Evolutionary conservation across 257 asterid genomes (phyloP).

Genomic region (Rubia yunnanensis): DNA sequence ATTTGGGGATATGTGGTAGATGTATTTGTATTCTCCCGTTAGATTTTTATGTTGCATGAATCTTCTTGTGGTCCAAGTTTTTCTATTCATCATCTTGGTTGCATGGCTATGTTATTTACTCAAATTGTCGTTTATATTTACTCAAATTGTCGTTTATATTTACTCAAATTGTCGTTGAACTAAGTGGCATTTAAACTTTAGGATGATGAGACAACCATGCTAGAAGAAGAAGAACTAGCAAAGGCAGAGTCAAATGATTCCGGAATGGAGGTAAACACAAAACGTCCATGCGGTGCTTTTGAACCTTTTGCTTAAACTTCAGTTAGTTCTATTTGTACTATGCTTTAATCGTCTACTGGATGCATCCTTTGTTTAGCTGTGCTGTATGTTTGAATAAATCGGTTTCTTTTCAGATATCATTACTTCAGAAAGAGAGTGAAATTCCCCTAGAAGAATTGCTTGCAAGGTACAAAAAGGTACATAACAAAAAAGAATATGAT

Average conservation of each 20-base stretch:
- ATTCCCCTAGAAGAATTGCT: conserved; percentile 79
- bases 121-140: background rate
- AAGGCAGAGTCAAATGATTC: conserved; percentile 47
- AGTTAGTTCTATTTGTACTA: background rate
- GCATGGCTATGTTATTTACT: background rate
- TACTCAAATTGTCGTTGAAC: background rate
- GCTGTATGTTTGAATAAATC: conserved; percentile 2
- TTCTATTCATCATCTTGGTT: background rate
- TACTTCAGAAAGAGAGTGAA: conserved; percentile 88
- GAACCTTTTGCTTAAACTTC: background rate
- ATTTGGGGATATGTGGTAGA: background rate
- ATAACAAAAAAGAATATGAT: conserved; percentile 13
- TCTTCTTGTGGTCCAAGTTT: background rate
- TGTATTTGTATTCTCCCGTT: background rate
- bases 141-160: background rate
- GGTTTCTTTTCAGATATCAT: conserved; percentile 53
- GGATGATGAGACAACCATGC: conserved; percentile 94
- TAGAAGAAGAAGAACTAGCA: conserved; percentile 86
- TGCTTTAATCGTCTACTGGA: background rate
- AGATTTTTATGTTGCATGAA: background rate
- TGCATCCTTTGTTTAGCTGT: background rate
- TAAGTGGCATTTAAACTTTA: conserved; percentile 24
- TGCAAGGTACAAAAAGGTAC: conserved; percentile 91
- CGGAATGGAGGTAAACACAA: conserved; percentile 50
- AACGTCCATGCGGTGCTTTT: background rate